Percentiles rank a stretch among this genome's conserved stretches.
These are phyloP conservation scores for Gossypium trilobum DNA, from an alignment of 441 rosid genomes.

Conservation along the genomic window DNA sequence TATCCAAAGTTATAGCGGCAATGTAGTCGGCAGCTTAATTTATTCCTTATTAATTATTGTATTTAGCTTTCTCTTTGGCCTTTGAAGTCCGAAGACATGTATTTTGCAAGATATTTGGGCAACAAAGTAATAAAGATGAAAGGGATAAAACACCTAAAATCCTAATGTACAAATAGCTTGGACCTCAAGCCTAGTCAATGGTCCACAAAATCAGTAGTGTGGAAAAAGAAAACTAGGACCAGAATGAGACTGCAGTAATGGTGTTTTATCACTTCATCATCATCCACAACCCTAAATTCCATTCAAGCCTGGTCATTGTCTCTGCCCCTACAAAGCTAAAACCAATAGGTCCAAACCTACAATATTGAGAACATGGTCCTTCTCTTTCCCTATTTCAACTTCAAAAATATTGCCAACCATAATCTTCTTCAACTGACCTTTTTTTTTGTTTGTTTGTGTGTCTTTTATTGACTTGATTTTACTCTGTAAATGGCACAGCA, in stretches of 20 bases:
- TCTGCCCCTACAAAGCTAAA: neutral
- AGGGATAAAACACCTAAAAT: constrained; percentile 28
- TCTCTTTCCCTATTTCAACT: constrained; percentile 1
- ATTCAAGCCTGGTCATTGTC: neutral
- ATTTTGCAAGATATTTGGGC: neutral
- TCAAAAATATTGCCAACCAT: neutral
- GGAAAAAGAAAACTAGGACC: constrained; percentile 13
- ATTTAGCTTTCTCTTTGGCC: neutral
- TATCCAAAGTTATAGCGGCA: no score
- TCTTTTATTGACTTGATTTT: neutral
- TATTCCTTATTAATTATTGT: no score
- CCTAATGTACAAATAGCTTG: constrained; percentile 16
- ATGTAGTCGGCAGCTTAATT: no score
- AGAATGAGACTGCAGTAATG: neutral
- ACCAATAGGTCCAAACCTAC: neutral
- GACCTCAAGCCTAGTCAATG: constrained; percentile 19
- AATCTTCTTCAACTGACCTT: neutral
- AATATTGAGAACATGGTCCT: constrained; percentile 1
- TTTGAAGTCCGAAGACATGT: neutral
- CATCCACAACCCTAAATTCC: neutral
- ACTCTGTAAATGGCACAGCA: neutral
- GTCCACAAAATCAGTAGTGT: constrained; percentile 30
- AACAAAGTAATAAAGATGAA: constrained; percentile 26
- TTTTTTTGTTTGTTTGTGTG: neutral
- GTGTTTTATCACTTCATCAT: neutral